Evolutionary conservation across 164 flowering plant species (phyloP).

Genomic region (Malania oleifera): DNA sequence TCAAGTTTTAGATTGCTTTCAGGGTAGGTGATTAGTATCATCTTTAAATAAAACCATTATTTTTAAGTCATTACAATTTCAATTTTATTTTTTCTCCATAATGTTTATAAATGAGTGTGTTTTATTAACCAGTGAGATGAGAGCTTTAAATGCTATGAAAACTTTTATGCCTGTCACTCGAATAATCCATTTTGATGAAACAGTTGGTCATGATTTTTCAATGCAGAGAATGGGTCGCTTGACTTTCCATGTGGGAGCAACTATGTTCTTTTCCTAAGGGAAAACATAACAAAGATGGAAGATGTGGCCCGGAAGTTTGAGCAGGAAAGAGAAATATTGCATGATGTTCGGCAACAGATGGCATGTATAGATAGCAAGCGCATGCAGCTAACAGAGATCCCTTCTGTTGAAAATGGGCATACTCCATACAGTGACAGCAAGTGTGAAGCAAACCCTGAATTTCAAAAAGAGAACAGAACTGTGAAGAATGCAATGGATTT

Average conservation of each 20-base stretch:
- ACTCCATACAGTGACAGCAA: not conserved
- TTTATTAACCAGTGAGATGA: too few relatives aligned
- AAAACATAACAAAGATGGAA: conserved; percentile 2
- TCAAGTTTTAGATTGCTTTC: not conserved
- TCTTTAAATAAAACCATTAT: too few relatives aligned
- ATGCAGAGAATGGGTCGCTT: not conserved
- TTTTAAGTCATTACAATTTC: not conserved
- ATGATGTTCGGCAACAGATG: not conserved
- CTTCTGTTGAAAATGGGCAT: too few relatives aligned
- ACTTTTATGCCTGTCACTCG: too few relatives aligned
- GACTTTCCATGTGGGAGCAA: not conserved
- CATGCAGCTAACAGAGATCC: not conserved
- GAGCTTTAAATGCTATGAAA: too few relatives aligned
- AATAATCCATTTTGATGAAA: too few relatives aligned
- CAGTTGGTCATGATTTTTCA: too few relatives aligned
- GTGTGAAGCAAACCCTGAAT: not conserved
- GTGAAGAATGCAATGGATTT: not conserved
- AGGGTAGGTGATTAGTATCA: not conserved
- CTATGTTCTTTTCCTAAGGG: conserved; percentile 3
- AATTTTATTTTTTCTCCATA: not conserved
- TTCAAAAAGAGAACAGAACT: not conserved
- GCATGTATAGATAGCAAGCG: not conserved
- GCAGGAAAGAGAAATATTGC: not conserved
- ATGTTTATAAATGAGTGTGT: too few relatives aligned
- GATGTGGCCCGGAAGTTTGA: conserved; percentile 1